Percentiles rank a stretch among this genome's conserved stretches.
These are phyloP conservation scores for Pseudotulostoma volvatum DNA, from an alignment of 495 filamentous ascomycete genomes.

Conservation along the genomic window DNA sequence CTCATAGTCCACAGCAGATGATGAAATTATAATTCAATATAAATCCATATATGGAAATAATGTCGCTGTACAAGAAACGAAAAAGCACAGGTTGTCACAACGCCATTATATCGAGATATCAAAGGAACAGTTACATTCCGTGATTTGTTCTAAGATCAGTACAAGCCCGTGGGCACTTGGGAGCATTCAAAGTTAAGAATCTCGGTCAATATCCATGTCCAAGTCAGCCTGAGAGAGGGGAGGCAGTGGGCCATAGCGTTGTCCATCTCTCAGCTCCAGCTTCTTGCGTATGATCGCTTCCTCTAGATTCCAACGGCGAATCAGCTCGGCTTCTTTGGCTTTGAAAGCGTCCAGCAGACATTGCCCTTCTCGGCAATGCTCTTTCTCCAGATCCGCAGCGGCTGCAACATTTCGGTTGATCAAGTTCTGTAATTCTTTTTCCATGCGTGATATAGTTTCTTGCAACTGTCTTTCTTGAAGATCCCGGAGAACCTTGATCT, in stretches of 20 bases:
- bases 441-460: conserved; percentile 47
- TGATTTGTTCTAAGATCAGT: too few relatives aligned
- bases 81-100: too few relatives aligned
- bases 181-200: too few relatives aligned
- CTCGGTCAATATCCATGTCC: too few relatives aligned
- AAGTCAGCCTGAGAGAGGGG: conserved; percentile 20
- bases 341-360: conserved; percentile 29
- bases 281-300: conserved; percentile 45
- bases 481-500: conserved; percentile 68
- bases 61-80: too few relatives aligned
- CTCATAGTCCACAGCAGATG: too few relatives aligned
- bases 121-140: too few relatives aligned
- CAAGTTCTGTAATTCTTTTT: conserved; percentile 41
- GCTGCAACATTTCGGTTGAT: conserved; percentile 34
- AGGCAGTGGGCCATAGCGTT: conserved; percentile 33
- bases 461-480: conserved; percentile 55
- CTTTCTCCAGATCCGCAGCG: conserved; percentile 36
- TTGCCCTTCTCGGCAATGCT: conserved; percentile 36
- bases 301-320: conserved; percentile 44
- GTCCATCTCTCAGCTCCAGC: conserved; percentile 34
- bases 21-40: too few relatives aligned
- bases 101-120: too few relatives aligned
- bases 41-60: too few relatives aligned
- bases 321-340: conserved; percentile 33
- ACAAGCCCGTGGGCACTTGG: too few relatives aligned